Percentiles rank a stretch among this genome's conserved stretches.
Evolutionary conservation across 805 yeast genomes (phyloP).

Genomic region (Kodamaea kakaduensis): DNA sequence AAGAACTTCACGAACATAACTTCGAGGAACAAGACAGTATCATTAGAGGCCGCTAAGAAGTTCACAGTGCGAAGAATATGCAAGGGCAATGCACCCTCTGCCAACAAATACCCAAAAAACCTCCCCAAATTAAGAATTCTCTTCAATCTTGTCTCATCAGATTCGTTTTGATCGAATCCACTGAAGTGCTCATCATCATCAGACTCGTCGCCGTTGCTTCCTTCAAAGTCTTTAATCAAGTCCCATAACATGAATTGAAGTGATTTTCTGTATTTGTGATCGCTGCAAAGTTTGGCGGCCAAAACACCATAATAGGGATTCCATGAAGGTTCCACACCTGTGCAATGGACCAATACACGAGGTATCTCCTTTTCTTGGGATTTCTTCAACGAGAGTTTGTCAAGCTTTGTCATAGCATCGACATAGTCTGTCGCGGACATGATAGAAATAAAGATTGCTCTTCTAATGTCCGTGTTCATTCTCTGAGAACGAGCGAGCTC

Average conservation of each 20-base stretch:
- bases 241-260: slow-evolving; percentile 93
- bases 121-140: slow-evolving; percentile 71
- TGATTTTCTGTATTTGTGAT: slow-evolving; percentile 71
- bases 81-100: slow-evolving; percentile 69
- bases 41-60: slow-evolving; percentile 63
- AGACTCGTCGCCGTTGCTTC: slow-evolving; percentile 35
- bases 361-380: slow-evolving; percentile 87
- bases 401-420: slow-evolving; percentile 80
- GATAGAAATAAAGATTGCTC: slow-evolving; percentile 88
- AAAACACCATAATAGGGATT: slow-evolving; percentile 88
- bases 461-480: slow-evolving; percentile 92
- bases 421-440: slow-evolving; percentile 93
- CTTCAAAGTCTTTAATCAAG: slow-evolving; percentile 64
- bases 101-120: slow-evolving; percentile 71
- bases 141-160: slow-evolving; percentile 55
- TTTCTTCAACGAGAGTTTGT: slow-evolving; percentile 71
- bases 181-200: slow-evolving; percentile 43
- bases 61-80: slow-evolving; percentile 72
- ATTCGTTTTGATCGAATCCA: slow-evolving; percentile 34
- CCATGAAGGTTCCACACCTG: slow-evolving; percentile 73
- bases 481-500: slow-evolving; percentile 81
- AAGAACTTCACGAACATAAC: slow-evolving; percentile 65
- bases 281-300: slow-evolving; percentile 71
- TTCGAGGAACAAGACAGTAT: slow-evolving; percentile 67
- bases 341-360: slow-evolving; percentile 78